Evolutionary conservation across 768 basidiomycete genomes (phyloP).

Genomic region (Lepiota brunneoincarnata): DNA sequence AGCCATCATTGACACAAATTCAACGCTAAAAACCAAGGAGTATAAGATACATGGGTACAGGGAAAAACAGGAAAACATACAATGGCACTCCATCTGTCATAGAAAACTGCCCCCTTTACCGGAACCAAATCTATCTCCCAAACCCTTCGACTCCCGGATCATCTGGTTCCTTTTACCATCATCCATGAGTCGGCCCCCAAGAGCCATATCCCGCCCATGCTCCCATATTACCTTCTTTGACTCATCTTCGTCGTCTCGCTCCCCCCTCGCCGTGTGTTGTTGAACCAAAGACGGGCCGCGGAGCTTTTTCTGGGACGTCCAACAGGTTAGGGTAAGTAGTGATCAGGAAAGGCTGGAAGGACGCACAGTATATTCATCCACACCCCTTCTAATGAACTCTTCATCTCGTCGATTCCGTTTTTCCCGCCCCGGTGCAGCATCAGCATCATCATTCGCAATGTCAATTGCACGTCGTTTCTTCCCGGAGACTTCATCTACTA

Average conservation of each 20-base stretch:
- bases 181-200: slow-evolving; percentile 88
- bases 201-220: slow-evolving; percentile 83
- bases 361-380: slow-evolving; percentile 79
- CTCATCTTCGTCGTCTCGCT: slow-evolving; percentile 46
- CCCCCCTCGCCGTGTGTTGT: slow-evolving; percentile 39
- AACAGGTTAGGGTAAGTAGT: neutral
- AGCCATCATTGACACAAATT: too few species aligned
- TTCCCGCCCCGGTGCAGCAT: slow-evolving; percentile 36
- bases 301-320: slow-evolving; percentile 34
- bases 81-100: slow-evolving; percentile 14
- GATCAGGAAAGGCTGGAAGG: neutral
- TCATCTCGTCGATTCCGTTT: slow-evolving; percentile 66
- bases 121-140: slow-evolving; percentile 82
- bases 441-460: slow-evolving; percentile 38
- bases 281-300: slow-evolving; percentile 57
- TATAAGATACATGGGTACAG: too few species aligned
- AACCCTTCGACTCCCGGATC: slow-evolving; percentile 75
- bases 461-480: slow-evolving; percentile 76
- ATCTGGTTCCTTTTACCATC: slow-evolving; percentile 76
- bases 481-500: slow-evolving; percentile 94
- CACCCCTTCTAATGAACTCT: slow-evolving; percentile 61
- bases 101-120: slow-evolving; percentile 71
- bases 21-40: too few species aligned
- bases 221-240: slow-evolving; percentile 79
- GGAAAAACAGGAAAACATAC: too few species aligned